phyloP scores from a whole-genome alignment of 176 grass and related monocot species.

The Triticum turgidum region DNA sequence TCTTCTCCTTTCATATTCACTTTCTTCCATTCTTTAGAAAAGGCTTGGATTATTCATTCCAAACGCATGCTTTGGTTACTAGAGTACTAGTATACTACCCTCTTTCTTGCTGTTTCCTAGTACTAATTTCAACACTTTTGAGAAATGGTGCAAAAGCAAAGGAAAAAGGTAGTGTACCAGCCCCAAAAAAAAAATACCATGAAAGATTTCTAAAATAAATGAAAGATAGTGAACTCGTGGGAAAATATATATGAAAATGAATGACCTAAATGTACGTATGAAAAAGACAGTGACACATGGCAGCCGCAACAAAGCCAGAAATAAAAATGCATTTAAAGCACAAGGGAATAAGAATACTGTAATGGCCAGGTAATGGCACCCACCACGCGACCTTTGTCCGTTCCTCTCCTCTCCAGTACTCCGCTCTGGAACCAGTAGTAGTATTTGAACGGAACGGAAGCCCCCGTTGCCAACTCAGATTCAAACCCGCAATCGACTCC shows the following conservation, averaged over 20 bases:
- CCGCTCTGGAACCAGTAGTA: background rate
- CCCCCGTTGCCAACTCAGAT: background rate
- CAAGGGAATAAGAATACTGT: constrained; percentile 9
- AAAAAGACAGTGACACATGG: background rate
- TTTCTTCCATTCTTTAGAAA: background rate
- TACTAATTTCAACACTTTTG: background rate
- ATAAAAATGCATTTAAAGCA: background rate
- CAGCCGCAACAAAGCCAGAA: background rate
- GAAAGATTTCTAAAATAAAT: background rate
- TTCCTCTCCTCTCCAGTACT: background rate
- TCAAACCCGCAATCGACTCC: background rate
- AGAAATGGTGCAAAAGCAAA: background rate
- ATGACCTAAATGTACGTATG: too few relatives aligned
- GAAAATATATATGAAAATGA: too few relatives aligned
- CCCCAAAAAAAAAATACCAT: background rate
- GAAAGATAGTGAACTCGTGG: too few relatives aligned
- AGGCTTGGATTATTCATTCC: background rate
- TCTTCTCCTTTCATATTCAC: background rate
- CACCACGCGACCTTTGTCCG: constrained; percentile 18
- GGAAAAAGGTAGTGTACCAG: background rate
- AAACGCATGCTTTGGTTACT: background rate
- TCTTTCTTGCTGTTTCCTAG: background rate
- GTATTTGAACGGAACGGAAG: constrained; percentile 10
- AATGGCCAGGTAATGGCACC: background rate
- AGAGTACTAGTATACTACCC: background rate